Conservation (phyloP, 2,329 filamentous ascomycete species). For the Claviceps maximensis region DNA sequence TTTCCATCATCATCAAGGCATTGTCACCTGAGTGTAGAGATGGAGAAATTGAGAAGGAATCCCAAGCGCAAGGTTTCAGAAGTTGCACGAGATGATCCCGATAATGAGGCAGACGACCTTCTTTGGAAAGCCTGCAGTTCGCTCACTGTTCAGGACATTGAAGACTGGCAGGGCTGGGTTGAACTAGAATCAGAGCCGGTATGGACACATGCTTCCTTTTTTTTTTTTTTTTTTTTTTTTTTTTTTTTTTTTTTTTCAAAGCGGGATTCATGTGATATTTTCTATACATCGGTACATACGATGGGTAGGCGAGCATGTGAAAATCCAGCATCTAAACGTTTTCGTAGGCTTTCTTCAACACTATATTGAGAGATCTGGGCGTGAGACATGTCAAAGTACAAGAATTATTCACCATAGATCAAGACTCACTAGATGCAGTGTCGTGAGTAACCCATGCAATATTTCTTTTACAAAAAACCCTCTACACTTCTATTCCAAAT, state of each 20-base stretch:
- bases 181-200: slow-evolving; percentile 88
- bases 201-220: slow-evolving; percentile 18
- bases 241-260: not conserved
- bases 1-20: not conserved
- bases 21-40: not conserved
- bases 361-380: slow-evolving; percentile 68
- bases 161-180: slow-evolving; percentile 58
- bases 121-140: slow-evolving; percentile 33
- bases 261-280: not conserved
- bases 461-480: not conserved
- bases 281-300: not conserved
- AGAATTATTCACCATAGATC: slow-evolving; percentile 64
- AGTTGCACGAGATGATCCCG: slow-evolving; percentile 12
- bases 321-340: not conserved
- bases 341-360: slow-evolving; percentile 65
- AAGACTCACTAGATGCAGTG: slow-evolving; percentile 46
- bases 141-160: slow-evolving; percentile 37
- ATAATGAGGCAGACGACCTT: slow-evolving; percentile 18
- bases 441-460: slow-evolving; percentile 33
- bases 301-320: not conserved
- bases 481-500: not conserved
- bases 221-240: too few species aligned
- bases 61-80: slow-evolving; percentile 32
- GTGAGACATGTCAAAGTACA: slow-evolving; percentile 59
- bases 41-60: slow-evolving; percentile 18